Base-by-base conservation (phyloP, 805 yeast species). In the Zygotorulaspora danielsina region DNA sequence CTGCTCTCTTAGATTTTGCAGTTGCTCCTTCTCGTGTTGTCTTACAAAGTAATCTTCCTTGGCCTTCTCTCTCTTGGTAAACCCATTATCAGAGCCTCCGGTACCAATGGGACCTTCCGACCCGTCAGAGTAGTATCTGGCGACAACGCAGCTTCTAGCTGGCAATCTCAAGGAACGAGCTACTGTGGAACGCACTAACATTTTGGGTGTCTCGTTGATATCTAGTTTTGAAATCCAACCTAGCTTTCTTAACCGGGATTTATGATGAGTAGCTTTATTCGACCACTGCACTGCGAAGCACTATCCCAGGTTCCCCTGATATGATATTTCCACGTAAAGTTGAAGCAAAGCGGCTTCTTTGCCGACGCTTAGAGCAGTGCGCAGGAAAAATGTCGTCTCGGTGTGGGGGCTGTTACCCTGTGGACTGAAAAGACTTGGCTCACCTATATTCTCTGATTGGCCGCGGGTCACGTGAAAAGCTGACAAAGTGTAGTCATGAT, bases 1-100 rank as follows among this genome's bases (percentile, higher is more conserved):
- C 58, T 82, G 76, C 63, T 83, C 87, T 64, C 72, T 82, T 64
- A 88, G 76, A 35, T 75, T 74, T 59, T 76, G 79, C 63, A 88
- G 72, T 72, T 83, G 87, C 66, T 87, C 95, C 62, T 81, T 83
- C 72, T 90, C 96, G 62, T 84, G 95, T 70, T 86, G 81, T 68
- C 78, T 85, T 66, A 88, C 72, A 71, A 79, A 89, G 56, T 71
- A 73, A 63, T 83, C 87, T 72, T 90, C 98, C 61, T 80, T 81
- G 48, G 96, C 96, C 69, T 77, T 82, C 74, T 93, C 98, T 65
- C 95, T 88, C 64, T 88, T 86, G 54, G 76, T 70, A 69, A 83
- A 82, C 45, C 81, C 69, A 55, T 81, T 85, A 32, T 71, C 67
- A 36, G 72, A 63, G 38, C 73, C 75, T 35, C 66, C 72, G 35